A percentile compares a stretch with the other conserved stretches of the same genome.
phyloP scores from a whole-genome alignment of 2,329 filamentous ascomycete genomes.

The Alternaria panax region DNA sequence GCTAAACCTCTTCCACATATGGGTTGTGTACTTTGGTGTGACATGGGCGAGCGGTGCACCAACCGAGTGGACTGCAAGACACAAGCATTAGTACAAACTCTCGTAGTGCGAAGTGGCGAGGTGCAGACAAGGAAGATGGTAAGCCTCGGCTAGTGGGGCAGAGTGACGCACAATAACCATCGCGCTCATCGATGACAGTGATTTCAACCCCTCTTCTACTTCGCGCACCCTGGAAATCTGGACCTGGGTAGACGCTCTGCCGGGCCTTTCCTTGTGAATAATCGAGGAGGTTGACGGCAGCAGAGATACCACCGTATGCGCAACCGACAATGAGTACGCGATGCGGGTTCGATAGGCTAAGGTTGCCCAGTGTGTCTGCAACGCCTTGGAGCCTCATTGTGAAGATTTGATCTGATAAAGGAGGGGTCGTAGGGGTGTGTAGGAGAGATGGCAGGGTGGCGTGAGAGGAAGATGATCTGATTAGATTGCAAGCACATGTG shows the following conservation, averaged over 20 bases:
- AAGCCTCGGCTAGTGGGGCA: conserved; percentile 28
- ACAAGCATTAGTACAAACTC: conserved; percentile 26
- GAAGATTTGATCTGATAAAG: conserved; percentile 25
- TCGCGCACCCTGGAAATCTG: conserved; percentile 42
- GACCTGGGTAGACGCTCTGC: conserved; percentile 52
- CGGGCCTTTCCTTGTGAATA: conserved; percentile 65
- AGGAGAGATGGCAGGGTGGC: conserved; percentile 3
- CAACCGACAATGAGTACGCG: conserved; percentile 71
- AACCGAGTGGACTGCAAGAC: conserved; percentile 71
- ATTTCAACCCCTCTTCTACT: conserved; percentile 68
- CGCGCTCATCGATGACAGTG: conserved; percentile 78
- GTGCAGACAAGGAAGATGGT: conserved; percentile 7
- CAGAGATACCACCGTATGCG: conserved; percentile 74
- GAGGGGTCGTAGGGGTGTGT: conserved; percentile 7
- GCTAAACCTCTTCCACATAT: conserved; percentile 73
- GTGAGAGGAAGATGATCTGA: conserved; percentile 44
- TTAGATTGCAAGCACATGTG: conserved; percentile 34
- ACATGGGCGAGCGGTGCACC: conserved; percentile 76
- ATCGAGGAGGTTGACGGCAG: conserved; percentile 72
- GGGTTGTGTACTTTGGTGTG: conserved; percentile 67
- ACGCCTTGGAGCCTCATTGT: conserved; percentile 42
- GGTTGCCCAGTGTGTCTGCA: conserved; percentile 32
- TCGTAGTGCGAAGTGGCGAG: conserved; percentile 15
- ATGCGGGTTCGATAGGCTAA: conserved; percentile 44
- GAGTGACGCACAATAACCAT: conserved; percentile 74